Evolutionary conservation across 495 filamentous ascomycete species (phyloP), one percentile per base, ranked within the genome.

Genomic region (Hypoxylon rickii): DNA sequence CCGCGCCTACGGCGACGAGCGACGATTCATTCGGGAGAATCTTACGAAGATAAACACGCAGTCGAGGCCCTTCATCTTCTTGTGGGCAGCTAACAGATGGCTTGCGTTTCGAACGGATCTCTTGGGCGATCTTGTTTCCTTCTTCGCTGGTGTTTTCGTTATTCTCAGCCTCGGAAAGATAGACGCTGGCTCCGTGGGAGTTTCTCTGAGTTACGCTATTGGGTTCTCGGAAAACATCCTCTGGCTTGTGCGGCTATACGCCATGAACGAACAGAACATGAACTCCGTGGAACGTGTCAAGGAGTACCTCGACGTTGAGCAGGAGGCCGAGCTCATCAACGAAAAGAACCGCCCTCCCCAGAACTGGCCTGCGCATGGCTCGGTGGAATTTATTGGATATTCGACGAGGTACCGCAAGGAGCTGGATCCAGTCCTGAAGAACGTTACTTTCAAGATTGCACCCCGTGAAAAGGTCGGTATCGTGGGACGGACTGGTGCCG

Each of bases 11-110:
- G 90, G 92, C 26, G 94, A 97, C 67, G 91, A 96, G 63, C 81
- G 89, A 51, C 85, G 95, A 26, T 99, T 97, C 69, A 87, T 96
- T 55, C 80, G 93, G 17, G 95, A 99, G 64, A 99, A 99, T 68
- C 84, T 97, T 51, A 74, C 76, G 22, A 85, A 86, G 39, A 91
- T 99, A 69, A 95, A 99, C 70, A 85, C 85, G 20, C 93, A 97
- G 68, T 86, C 89, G 61, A 81, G 95, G 44, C 95, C 95, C 0
- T 97, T 96, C 73, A 94, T 97, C 61, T 97, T 89, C 62, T 79
- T 99, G 6, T 97, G 95, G 95, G 92, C 88, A n/a, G 86, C 89
- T 58, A 97, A 99, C 65, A 81, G 95, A 70, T 99, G 95, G 95
- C 88, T 99, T 26, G 85, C 94, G 1, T 88, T 96, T 64, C 86